phyloP scores from a whole-genome alignment of 1,284 basidiomycete genomes.

The Puccinia polysora region DNA sequence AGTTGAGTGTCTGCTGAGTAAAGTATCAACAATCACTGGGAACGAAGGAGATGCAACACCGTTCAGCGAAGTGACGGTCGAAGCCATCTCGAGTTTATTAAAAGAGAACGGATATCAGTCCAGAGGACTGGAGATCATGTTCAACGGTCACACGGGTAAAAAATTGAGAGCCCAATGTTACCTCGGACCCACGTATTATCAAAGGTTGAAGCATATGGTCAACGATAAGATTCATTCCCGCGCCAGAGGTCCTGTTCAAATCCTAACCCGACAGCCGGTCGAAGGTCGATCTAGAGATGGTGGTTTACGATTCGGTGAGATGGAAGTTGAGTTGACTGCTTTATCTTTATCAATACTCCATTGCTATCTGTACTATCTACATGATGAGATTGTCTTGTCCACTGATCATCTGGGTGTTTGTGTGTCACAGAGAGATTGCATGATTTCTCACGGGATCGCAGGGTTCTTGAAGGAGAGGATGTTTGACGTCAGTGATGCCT shows the following conservation, averaged over 20 bases:
- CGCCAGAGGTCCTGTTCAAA: slow-evolving; percentile 94
- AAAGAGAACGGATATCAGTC: slow-evolving; percentile 85
- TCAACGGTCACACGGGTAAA: slow-evolving; percentile 93
- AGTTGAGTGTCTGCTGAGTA: slow-evolving; percentile 95
- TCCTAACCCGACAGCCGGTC: slow-evolving; percentile 95
- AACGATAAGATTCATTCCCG: slow-evolving; percentile 99
- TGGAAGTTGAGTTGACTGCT: slow-evolving; percentile 62
- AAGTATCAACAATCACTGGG: slow-evolving; percentile 91
- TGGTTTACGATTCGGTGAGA: slow-evolving; percentile 98
- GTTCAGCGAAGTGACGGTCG: slow-evolving; percentile 95
- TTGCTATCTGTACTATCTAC: background rate
- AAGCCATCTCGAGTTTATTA: slow-evolving; percentile 80
- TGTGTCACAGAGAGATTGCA: slow-evolving; percentile 73
- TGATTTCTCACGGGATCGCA: slow-evolving; percentile 99
- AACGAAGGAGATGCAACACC: slow-evolving; percentile 97
- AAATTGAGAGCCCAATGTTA: slow-evolving; percentile 98
- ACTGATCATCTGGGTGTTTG: background rate
- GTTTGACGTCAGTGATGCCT: slow-evolving; percentile 69
- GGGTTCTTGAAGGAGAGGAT: slow-evolving; percentile 80
- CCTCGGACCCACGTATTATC: slow-evolving; percentile 98
- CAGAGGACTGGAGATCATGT: slow-evolving; percentile 93
- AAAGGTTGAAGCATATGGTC: slow-evolving; percentile 99
- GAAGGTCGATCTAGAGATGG: slow-evolving; percentile 98
- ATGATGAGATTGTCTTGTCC: background rate
- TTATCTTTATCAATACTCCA: background rate